Percentiles rank a stretch among this genome's conserved stretches.
These are phyloP conservation scores for Ganoderma resinaceum DNA, from an alignment of 1,284 basidiomycete species.

Conservation along the genomic window DNA sequence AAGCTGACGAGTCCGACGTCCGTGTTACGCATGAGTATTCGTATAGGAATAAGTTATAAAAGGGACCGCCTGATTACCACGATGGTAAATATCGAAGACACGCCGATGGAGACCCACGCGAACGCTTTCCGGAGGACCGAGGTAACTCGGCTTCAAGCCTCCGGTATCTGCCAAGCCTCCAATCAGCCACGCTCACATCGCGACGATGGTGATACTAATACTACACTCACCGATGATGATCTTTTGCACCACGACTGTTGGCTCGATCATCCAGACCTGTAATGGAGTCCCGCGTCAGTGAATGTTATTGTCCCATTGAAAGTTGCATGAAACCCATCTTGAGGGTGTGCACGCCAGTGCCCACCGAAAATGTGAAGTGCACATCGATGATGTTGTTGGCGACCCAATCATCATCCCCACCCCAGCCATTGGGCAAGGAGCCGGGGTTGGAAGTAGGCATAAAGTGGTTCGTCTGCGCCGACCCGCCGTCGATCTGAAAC, in stretches of 20 bases:
- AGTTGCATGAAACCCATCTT: slow-evolving; percentile 46
- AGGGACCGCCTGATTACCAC: neutral
- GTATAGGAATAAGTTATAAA: neutral
- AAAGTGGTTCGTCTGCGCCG: slow-evolving; percentile 54
- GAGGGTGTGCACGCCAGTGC: slow-evolving; percentile 62
- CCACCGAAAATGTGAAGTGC: slow-evolving; percentile 44
- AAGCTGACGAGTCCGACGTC: neutral
- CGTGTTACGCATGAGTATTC: neutral
- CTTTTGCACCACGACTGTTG: slow-evolving; percentile 67
- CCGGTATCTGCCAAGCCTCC: slow-evolving; percentile 54
- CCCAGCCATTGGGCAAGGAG: slow-evolving; percentile 56
- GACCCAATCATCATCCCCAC: slow-evolving; percentile 57
- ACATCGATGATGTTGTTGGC: slow-evolving; percentile 55
- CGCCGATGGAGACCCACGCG: slow-evolving; percentile 8
- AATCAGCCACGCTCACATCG: neutral
- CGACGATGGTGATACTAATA: neutral
- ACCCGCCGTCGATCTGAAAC: slow-evolving; percentile 57
- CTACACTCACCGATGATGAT: slow-evolving; percentile 59
- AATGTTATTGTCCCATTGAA: neutral
- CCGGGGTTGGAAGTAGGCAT: slow-evolving; percentile 59
- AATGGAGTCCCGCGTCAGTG: neutral
- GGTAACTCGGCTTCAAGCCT: slow-evolving; percentile 59
- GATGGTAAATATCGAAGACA: neutral
- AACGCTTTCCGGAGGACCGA: slow-evolving; percentile 69
- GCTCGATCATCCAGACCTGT: slow-evolving; percentile 67